Evolutionary conservation across 345 rosid species (phyloP), one percentile per base, ranked within the genome.

Genomic region (Eucalyptus camaldulensis): DNA sequence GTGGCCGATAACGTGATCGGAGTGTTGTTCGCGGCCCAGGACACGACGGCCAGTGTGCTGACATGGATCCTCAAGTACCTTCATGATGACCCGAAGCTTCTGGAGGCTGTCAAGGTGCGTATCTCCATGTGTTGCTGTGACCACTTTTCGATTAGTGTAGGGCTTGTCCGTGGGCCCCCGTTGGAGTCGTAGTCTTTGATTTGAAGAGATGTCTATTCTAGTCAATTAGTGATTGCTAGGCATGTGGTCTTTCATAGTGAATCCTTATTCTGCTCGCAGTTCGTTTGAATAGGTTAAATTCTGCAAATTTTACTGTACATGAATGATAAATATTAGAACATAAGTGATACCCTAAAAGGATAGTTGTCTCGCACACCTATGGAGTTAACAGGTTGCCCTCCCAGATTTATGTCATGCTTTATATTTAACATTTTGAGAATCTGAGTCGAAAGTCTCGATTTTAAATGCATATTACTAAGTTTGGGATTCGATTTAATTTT

Each of bases 1-100:
- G 93, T 96, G 58, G 93, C 97, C 31, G 98, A 97, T 88, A 97
- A 97, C 91, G 92, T 96, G 65, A 93, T 96, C 37, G 99, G 99
- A 88, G 98, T 95, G 31, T 93, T 97, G 43, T 97, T 96, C 88
- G 99, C 99, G 3, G 98, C 98, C 13, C 98, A 95, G 92, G 98
- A 96, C 94, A 97, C 99, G 25, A 97, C 98, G 45, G 99, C 99
- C 65, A 95, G 98, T 89, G 91, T 92, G 89, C 86, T 96, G 69
- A 96, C 99, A 43, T 97, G 99, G 99, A 94, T 96, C 90, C 93
- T 97, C 87, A 97, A 96, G 90, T 96, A 94, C 91, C 95, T 97
- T 44, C 94, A 91, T 72, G 94, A 95, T 88, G 92, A 96, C 89
- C 93, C 88, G 24, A 93, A 92, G 88, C 94, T 96, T 91, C 92